Evolutionary conservation across 345 rosid species (phyloP).

Genomic region (Salix viminalis): DNA sequence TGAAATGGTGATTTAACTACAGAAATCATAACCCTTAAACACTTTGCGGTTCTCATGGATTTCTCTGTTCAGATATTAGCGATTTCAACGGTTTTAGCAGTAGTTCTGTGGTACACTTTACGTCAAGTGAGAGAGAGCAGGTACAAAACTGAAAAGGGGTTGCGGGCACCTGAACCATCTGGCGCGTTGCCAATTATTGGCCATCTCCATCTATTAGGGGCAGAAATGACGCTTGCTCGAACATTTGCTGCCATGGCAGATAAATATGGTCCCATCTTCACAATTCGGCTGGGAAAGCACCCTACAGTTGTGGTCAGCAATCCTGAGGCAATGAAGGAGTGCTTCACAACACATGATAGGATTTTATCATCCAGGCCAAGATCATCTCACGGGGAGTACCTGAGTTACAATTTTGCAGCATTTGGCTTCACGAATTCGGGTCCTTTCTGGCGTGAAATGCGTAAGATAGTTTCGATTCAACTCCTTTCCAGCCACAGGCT

Average conservation of each 20-base stretch:
- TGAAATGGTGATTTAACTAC: too few species aligned
- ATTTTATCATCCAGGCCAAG: slow-evolving; percentile 15
- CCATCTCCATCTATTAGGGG: slow-evolving; percentile 18
- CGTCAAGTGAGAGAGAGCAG: background rate
- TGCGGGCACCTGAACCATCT: slow-evolving; percentile 11
- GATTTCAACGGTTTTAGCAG: background rate
- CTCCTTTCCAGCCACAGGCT: slow-evolving; percentile 24
- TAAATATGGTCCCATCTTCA: slow-evolving; percentile 25
- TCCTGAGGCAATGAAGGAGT: slow-evolving; percentile 13
- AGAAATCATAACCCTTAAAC: background rate
- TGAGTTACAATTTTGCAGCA: slow-evolving; percentile 19
- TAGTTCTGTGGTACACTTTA: background rate
- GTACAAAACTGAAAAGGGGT: background rate
- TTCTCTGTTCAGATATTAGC: background rate
- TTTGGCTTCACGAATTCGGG: slow-evolving; percentile 17
- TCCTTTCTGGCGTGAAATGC: slow-evolving; percentile 16
- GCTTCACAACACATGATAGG: slow-evolving; percentile 19
- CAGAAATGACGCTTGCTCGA: slow-evolving; percentile 24
- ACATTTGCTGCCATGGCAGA: slow-evolving; percentile 22
- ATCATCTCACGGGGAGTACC: slow-evolving; percentile 20
- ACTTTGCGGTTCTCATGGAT: background rate
- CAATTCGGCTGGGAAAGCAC: slow-evolving; percentile 16
- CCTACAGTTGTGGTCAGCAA: slow-evolving; percentile 15
- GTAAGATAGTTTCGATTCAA: slow-evolving; percentile 6
- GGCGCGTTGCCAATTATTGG: slow-evolving; percentile 20